phyloP scores from a whole-genome alignment of 192 early-diverging fungal species.

The Backusella mclennaniae region DNA sequence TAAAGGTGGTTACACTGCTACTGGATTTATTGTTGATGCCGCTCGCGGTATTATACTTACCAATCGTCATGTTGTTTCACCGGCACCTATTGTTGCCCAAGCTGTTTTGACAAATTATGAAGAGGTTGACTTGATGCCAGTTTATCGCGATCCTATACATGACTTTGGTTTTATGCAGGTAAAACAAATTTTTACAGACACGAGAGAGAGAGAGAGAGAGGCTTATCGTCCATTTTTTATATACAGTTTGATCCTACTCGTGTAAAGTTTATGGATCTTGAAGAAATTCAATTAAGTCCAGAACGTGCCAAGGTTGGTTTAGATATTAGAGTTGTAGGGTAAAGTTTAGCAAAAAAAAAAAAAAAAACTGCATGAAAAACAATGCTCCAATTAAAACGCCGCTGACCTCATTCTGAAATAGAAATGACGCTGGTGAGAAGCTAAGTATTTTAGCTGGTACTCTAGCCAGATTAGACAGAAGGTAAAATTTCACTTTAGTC shows the following conservation, averaged over 20 bases:
- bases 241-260: slow-evolving; percentile 61
- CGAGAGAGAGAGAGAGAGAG: background rate
- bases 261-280: slow-evolving; percentile 68
- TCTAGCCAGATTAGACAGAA: slow-evolving; percentile 69
- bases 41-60: slow-evolving; percentile 71
- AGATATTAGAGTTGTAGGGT: slow-evolving; percentile 76
- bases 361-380: background rate
- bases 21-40: slow-evolving; percentile 79
- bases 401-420: slow-evolving; percentile 3
- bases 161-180: slow-evolving; percentile 77
- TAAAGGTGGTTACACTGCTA: slow-evolving; percentile 57
- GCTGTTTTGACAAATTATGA: slow-evolving; percentile 77
- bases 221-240: background rate
- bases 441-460: slow-evolving; percentile 74
- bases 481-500: slow-evolving; percentile 13
- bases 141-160: slow-evolving; percentile 82
- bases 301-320: slow-evolving; percentile 70
- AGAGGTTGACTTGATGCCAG: slow-evolving; percentile 66
- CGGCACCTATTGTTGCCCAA: slow-evolving; percentile 71
- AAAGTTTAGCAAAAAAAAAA: slow-evolving; percentile 5
- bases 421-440: slow-evolving; percentile 79
- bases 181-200: background rate
- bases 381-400: background rate
- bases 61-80: slow-evolving; percentile 76
- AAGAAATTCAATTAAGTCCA: slow-evolving; percentile 66